Percentiles rank a stretch among this genome's conserved stretches.
phyloP scores from a whole-genome alignment of 2,329 filamentous ascomycete species.

The Cryphonectria parasitica region DNA sequence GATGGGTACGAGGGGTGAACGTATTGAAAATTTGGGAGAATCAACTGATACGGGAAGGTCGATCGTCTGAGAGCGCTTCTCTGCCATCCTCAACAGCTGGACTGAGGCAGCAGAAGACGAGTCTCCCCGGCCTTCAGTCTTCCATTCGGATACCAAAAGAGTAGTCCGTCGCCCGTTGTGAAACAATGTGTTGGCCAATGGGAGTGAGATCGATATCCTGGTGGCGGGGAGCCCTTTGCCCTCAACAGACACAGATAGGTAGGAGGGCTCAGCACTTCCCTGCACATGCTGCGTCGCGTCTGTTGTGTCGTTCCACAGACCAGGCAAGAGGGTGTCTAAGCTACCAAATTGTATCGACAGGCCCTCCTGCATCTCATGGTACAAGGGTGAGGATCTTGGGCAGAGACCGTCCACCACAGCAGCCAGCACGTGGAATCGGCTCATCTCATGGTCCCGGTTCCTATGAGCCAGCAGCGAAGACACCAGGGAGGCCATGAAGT shows the following conservation, averaged over 20 bases:
- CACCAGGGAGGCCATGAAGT: conserved; percentile 40
- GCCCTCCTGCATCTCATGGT: conserved; percentile 42
- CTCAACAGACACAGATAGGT: conserved; percentile 47
- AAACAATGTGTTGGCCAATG: conserved; percentile 79
- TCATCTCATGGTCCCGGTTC: background rate
- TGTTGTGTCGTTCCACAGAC: conserved; percentile 44
- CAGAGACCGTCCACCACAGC: conserved; percentile 62
- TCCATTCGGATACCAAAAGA: conserved; percentile 29
- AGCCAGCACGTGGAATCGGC: conserved; percentile 50
- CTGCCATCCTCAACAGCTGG: conserved; percentile 12
- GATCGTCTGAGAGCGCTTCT: conserved; percentile 18
- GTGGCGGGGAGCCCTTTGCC: conserved; percentile 31
- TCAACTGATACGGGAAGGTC: background rate
- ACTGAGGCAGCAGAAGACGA: background rate
- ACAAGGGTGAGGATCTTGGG: conserved; percentile 38
- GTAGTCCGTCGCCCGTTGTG: conserved; percentile 51
- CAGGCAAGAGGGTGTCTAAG: conserved; percentile 47
- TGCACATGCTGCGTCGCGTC: conserved; percentile 32
- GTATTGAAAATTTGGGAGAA: background rate
- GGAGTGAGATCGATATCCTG: conserved; percentile 54
- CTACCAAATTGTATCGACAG: conserved; percentile 57
- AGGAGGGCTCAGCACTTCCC: conserved; percentile 42
- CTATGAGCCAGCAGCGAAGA: conserved; percentile 3
- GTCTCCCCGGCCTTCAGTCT: background rate
- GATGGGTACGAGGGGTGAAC: conserved; percentile 60